Percentiles rank a stretch among this genome's conserved stretches.
Conservation (phyloP, 495 filamentous ascomycete genomes). For the Bacidia gigantensis region DNA sequence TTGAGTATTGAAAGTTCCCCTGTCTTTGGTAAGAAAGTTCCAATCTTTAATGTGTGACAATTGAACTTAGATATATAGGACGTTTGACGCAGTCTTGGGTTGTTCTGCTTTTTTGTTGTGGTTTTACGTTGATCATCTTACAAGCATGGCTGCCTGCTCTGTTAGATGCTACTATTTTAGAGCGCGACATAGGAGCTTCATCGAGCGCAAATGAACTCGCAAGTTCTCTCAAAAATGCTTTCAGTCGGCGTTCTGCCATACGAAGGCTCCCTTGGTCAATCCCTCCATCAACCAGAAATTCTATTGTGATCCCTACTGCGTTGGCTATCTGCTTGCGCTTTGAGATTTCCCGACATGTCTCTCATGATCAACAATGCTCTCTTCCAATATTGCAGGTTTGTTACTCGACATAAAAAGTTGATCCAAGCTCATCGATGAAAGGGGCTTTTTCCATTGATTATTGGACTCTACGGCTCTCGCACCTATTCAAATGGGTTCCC, state of each 20-base stretch:
- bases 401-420: neutral
- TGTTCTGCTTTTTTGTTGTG: constrained; percentile 27
- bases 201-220: no score
- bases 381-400: constrained; percentile 29
- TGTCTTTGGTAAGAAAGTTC: constrained; percentile 8
- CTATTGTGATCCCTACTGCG: constrained; percentile 5
- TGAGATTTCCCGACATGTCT: constrained; percentile 26
- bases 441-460: constrained; percentile 25
- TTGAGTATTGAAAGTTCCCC: constrained; percentile 7
- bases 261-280: neutral
- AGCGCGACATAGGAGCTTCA: neutral
- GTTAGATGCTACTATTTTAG: neutral
- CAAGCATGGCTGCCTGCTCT: constrained; percentile 4
- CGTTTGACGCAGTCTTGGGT: constrained; percentile 29
- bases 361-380: constrained; percentile 29
- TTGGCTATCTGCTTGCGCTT: constrained; percentile 27
- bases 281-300: constrained; percentile 1
- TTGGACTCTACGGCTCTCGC: constrained; percentile 27
- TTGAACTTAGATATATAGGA: constrained; percentile 20
- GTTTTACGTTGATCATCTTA: constrained; percentile 22
- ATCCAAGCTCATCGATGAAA: neutral
- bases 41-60: no score
- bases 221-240: neutral
- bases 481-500: neutral
- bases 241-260: neutral